phyloP scores from a whole-genome alignment of 2,329 filamentous ascomycete genomes.

The Ceratocystis cacaofunesta region DNA sequence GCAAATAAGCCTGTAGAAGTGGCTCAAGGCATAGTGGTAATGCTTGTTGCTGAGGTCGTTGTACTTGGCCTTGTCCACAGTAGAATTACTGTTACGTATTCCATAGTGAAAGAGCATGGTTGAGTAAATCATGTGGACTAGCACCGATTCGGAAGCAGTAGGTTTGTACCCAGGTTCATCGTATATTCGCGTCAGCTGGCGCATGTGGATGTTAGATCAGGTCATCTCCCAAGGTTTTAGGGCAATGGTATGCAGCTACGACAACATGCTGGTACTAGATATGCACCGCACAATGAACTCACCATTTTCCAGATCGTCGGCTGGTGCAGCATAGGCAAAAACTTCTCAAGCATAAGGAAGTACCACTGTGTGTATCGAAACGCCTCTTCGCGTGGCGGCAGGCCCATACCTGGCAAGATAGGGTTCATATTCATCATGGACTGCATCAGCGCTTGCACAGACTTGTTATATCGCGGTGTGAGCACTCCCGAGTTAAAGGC shows the following conservation, averaged over 20 bases:
- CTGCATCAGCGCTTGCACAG: constrained; percentile 53
- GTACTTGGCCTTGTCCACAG: constrained; percentile 38
- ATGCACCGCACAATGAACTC: constrained; percentile 21
- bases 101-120: constrained; percentile 65
- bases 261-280: too few relatives aligned
- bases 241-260: not conserved
- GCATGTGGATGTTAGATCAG: not conserved
- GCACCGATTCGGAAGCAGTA: constrained; percentile 49
- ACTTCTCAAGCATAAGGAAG: constrained; percentile 56
- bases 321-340: constrained; percentile 62
- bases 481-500: constrained; percentile 18
- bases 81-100: constrained; percentile 47
- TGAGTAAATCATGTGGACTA: constrained; percentile 65
- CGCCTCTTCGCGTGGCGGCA: constrained; percentile 51
- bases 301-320: constrained; percentile 56
- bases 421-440: constrained; percentile 48
- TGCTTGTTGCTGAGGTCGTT: constrained; percentile 58
- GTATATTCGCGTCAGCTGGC: constrained; percentile 49
- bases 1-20: constrained; percentile 48
- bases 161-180: constrained; percentile 51
- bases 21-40: constrained; percentile 59
- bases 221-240: not conserved
- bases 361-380: constrained; percentile 61
- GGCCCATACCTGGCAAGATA: constrained; percentile 36
- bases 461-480: constrained; percentile 49